These are phyloP conservation scores for Leccinum aurantiacum DNA, from an alignment of 768 basidiomycete genomes.

Conservation along the genomic window DNA sequence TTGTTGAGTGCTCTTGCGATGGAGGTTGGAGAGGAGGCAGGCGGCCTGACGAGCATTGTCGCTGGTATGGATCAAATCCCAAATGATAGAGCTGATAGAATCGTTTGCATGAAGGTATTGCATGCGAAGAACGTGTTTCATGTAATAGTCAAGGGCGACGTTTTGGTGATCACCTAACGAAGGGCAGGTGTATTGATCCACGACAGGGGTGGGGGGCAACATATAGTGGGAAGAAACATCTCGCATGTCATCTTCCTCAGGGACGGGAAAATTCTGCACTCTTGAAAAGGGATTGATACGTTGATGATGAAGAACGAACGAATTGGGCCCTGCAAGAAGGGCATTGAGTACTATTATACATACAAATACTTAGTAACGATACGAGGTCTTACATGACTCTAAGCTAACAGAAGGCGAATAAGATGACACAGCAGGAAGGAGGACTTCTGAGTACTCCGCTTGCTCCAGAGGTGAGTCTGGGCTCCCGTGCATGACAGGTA, in stretches of 20 bases:
- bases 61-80: conserved; percentile 47
- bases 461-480: conserved; percentile 35
- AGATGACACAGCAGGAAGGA: conserved; percentile 30
- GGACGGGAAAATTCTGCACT: conserved; percentile 12
- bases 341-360: conserved; percentile 67
- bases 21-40: conserved; percentile 61
- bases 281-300: conserved; percentile 29
- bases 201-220: conserved; percentile 6
- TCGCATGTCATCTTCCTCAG: conserved; percentile 16
- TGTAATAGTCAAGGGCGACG: conserved; percentile 44
- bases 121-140: conserved; percentile 58
- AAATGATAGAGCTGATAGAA: conserved; percentile 46
- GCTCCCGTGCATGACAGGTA: conserved; percentile 33
- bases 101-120: conserved; percentile 71
- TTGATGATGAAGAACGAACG: conserved; percentile 22
- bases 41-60: conserved; percentile 56
- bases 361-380: conserved; percentile 67
- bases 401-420: conserved; percentile 48
- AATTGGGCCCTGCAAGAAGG: conserved; percentile 50
- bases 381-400: conserved; percentile 74
- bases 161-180: conserved; percentile 20
- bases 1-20: conserved; percentile 36
- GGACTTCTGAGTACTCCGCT: conserved; percentile 31
- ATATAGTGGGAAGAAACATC: conserved; percentile 26
- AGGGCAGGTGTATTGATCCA: conserved; percentile 18